Percentiles rank a stretch among this genome's conserved stretches.
Evolutionary conservation across 352 stramenopile genomes (phyloP).

Genomic region (Globisporangium carolinianum): DNA sequence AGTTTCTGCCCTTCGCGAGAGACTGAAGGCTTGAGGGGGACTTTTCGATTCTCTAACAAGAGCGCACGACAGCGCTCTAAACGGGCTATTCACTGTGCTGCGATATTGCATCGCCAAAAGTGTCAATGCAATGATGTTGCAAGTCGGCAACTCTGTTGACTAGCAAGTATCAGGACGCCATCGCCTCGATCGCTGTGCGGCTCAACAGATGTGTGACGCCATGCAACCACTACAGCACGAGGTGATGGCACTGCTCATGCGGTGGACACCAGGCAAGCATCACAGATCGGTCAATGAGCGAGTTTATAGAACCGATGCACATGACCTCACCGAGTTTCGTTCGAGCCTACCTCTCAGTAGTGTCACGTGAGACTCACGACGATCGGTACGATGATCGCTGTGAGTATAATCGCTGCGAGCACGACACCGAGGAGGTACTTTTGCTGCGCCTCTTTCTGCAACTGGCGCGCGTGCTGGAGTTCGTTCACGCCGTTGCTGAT

Average conservation of each 20-base stretch:
- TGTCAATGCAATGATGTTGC: no score
- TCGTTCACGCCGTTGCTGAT: conserved; percentile 72
- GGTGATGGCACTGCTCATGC: no score
- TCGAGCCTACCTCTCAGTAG: neutral
- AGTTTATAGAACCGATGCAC: neutral
- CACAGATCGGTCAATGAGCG: no score
- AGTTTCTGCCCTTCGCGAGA: neutral
- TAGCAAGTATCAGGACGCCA: no score
- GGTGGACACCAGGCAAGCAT: no score
- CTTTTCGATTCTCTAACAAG: neutral
- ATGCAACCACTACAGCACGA: no score
- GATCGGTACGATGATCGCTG: conserved; percentile 45
- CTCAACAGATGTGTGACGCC: no score
- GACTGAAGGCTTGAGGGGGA: neutral
- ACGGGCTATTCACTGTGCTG: no score
- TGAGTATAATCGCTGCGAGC: conserved; percentile 9
- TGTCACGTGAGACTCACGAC: conserved; percentile 26
- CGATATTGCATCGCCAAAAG: no score
- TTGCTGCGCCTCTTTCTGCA: conserved; percentile 55
- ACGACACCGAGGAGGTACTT: conserved; percentile 33
- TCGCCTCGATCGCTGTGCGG: no score
- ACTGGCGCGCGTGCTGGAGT: conserved; percentile 44
- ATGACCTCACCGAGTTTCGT: neutral
- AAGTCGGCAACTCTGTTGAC: no score
- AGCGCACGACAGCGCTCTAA: no score